Conservation (phyloP, 805 yeast species). For the Starmerella stellata region DNA sequence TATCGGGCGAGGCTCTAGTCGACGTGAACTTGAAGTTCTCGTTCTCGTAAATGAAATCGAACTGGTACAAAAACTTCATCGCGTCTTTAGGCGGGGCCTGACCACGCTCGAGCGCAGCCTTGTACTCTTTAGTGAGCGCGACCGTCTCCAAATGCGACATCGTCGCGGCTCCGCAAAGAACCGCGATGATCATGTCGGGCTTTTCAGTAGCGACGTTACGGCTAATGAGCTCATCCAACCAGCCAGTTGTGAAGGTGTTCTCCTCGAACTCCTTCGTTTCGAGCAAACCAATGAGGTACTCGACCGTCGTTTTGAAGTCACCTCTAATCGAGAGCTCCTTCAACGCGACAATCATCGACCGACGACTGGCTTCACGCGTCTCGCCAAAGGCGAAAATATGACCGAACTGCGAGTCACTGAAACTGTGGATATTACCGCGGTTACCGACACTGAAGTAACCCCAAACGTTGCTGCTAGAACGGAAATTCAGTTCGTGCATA, state of each 20-base stretch:
- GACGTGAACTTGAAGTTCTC: slow-evolving; percentile 86
- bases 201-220: slow-evolving; percentile 91
- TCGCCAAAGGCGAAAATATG: slow-evolving; percentile 98
- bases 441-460: slow-evolving; percentile 96
- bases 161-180: slow-evolving; percentile 95
- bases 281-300: slow-evolving; percentile 79
- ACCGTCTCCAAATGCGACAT: slow-evolving; percentile 72
- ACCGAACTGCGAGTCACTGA: slow-evolving; percentile 96
- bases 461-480: slow-evolving; percentile 97
- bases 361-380: slow-evolving; percentile 92
- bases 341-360: slow-evolving; percentile 96
- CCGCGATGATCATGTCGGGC: slow-evolving; percentile 81
- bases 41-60: slow-evolving; percentile 92
- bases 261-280: slow-evolving; percentile 95
- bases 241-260: slow-evolving; percentile 93
- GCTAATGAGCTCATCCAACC: slow-evolving; percentile 93
- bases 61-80: slow-evolving; percentile 73
- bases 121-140: slow-evolving; percentile 49
- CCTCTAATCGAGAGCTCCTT: slow-evolving; percentile 94
- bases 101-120: slow-evolving; percentile 73
- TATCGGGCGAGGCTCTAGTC: slow-evolving; percentile 73
- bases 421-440: slow-evolving; percentile 93
- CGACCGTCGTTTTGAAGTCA: slow-evolving; percentile 96
- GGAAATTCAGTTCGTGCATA: slow-evolving; percentile 84
- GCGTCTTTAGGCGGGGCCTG: slow-evolving; percentile 75